Evolutionary conservation across 768 basidiomycete species (phyloP), one percentile per base, ranked within the genome.

Genomic region (Megacollybia marginata): DNA sequence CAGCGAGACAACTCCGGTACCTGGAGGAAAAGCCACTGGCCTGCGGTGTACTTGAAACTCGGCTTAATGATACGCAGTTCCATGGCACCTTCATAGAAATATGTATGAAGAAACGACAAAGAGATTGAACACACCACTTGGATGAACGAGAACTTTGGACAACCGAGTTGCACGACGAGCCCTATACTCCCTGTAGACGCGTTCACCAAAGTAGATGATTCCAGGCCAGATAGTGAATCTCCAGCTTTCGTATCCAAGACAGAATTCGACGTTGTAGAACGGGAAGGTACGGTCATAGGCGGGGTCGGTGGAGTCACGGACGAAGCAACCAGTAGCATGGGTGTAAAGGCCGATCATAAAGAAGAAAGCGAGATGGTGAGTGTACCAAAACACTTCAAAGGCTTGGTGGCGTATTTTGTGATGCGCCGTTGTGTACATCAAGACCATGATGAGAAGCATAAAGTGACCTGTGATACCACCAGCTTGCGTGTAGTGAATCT

Each of bases 301-400:
- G n/a, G 92, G 90, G 33, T 82, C 64, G 13, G 72, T 69, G n/a
- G 79, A 73, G 63, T 92, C 91, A 44, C 93, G 91, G 51, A 97
- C 93, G 67, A 97, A 97, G 67, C 93, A 97, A 5, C 93, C 92
- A 49, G 87, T 87, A 9, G 92, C 92, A 64, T 94, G 92, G 18
- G 88, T 78, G 67, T 88, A 95, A 44, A 96, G 79, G 32, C 81
- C 88, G 53, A 94, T 72, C 82, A 94, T 89, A 72, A 94, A 93
- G 71, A 93, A 90, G 75, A 93, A 91, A 10, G 89, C 90, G 36
- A 93, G 80, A 57, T 94, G 93, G 56, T 95, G 93, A 33, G 92
- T 93, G 65, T 93, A 95, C 92, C 92, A 95, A 74, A 97, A 97
- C 1, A 81, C 90, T 65, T 97, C 93, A 67, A 94, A 96, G 71